Evolutionary conservation across 23 red algal species (phyloP).

Genomic region (Cyanidiococcus yangmingshanensis): DNA sequence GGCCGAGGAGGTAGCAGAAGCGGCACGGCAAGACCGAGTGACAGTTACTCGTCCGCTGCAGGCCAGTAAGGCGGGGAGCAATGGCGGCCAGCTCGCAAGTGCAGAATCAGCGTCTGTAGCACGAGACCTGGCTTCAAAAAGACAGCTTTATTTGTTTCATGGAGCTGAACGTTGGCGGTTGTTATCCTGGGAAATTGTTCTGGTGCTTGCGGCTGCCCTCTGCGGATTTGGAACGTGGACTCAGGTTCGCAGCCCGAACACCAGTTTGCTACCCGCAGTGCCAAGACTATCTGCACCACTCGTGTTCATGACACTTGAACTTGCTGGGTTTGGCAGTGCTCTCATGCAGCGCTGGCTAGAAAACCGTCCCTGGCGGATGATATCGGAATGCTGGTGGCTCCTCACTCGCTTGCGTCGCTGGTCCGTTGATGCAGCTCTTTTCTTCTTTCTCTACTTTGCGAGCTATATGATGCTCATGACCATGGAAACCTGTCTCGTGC

Average conservation of each 20-base stretch:
- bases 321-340: neutral
- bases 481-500: neutral
- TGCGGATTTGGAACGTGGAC: neutral
- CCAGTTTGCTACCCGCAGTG: neutral
- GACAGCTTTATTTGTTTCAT: too few relatives aligned
- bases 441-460: neutral
- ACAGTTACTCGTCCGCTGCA: neutral
- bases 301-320: neutral
- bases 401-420: neutral
- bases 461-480: neutral
- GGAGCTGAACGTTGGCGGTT: too few relatives aligned
- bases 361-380: neutral
- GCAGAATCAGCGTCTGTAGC: too few relatives aligned
- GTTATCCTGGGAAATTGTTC: neutral
- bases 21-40: neutral
- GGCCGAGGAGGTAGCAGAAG: conserved; percentile 1
- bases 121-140: too few relatives aligned
- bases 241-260: neutral
- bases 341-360: neutral
- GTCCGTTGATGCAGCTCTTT: neutral
- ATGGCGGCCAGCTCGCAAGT: too few relatives aligned
- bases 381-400: neutral
- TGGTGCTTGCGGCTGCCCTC: neutral
- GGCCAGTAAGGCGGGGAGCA: neutral
- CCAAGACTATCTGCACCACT: neutral